A percentile compares a stretch with the other conserved stretches of the same genome.
Conservation (phyloP, 768 basidiomycete species). For the Pleurotus platypus region DNA sequence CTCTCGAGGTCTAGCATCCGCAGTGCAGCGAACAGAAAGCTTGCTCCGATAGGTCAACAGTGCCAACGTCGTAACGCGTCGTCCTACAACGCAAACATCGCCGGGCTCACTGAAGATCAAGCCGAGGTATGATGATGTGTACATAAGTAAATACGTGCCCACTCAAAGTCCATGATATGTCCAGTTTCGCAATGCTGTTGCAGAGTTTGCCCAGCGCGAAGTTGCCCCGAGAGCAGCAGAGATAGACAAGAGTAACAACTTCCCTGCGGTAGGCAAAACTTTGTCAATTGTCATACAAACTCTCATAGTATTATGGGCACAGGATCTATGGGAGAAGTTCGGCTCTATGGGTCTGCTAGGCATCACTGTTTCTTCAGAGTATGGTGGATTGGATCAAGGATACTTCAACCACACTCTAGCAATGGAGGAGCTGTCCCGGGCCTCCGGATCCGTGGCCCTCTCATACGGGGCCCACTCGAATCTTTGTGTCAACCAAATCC, state of each 20-base stretch:
- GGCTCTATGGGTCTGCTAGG: slow-evolving; percentile 93
- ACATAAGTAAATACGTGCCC: background rate
- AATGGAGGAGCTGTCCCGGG: slow-evolving; percentile 91
- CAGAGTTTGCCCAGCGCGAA: slow-evolving; percentile 78
- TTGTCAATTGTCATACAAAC: background rate
- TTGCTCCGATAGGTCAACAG: background rate
- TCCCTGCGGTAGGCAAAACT: slow-evolving; percentile 55
- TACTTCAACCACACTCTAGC: slow-evolving; percentile 88
- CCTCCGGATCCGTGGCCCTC: slow-evolving; percentile 89
- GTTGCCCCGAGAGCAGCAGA: slow-evolving; percentile 83
- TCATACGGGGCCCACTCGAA: slow-evolving; percentile 94
- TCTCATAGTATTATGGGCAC: background rate
- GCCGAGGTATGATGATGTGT: slow-evolving; percentile 51
- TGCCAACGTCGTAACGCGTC: slow-evolving; percentile 37
- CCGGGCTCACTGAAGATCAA: slow-evolving; percentile 79
- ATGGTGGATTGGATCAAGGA: slow-evolving; percentile 80
- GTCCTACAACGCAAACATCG: slow-evolving; percentile 68
- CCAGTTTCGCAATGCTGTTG: slow-evolving; percentile 80
- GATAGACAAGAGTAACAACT: slow-evolving; percentile 82
- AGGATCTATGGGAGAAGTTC: slow-evolving; percentile 88
- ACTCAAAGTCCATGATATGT: background rate
- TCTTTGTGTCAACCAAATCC: slow-evolving; percentile 82
- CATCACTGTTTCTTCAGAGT: slow-evolving; percentile 74
- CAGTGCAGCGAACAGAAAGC: background rate
- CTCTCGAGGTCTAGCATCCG: background rate